A percentile compares a stretch with the other conserved stretches of the same genome.
Evolutionary conservation across 352 stramenopile species (phyloP).

Genomic region (Paralagenidium karlingii): DNA sequence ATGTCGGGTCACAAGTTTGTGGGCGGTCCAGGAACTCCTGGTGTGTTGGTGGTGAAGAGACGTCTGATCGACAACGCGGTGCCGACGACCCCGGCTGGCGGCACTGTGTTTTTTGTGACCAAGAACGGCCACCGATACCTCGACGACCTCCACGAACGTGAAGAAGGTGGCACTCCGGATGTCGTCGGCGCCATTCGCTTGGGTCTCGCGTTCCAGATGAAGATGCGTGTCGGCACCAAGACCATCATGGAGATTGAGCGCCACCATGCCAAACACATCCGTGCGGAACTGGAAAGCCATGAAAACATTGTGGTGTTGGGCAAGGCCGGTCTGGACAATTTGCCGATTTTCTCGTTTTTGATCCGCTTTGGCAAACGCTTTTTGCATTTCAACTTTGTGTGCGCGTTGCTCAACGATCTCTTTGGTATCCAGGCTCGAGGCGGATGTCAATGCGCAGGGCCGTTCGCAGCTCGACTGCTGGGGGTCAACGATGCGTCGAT

Average conservation of each 20-base stretch:
- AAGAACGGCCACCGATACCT: conserved; percentile 47
- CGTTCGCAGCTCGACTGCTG: conserved; percentile 87
- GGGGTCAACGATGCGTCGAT: too few species aligned
- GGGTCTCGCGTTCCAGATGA: conserved; percentile 87
- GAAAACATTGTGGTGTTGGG: conserved; percentile 86
- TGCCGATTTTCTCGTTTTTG: conserved; percentile 95
- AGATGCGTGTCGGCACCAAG: conserved; percentile 39
- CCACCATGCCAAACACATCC: conserved; percentile 17
- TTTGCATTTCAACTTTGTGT: conserved; percentile 98
- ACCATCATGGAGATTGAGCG: conserved; percentile 45
- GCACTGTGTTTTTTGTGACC: conserved; percentile 42
- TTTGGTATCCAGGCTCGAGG: conserved; percentile 92
- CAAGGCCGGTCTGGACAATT: conserved; percentile 23
- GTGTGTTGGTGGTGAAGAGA: conserved; percentile 95
- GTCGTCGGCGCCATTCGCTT: conserved; percentile 88
- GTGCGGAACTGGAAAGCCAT: conserved; percentile 26
- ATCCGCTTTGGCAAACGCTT: conserved; percentile 80
- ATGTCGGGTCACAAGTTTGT: conserved; percentile 96
- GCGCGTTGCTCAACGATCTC: conserved; percentile 94
- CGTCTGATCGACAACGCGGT: conserved; percentile 38
- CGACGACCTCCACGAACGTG: conserved; percentile 86
- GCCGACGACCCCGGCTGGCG: conserved; percentile 32
- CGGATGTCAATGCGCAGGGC: conserved; percentile 92
- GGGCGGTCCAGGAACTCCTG: conserved; percentile 85
- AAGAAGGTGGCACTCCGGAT: conserved; percentile 94